These are phyloP conservation scores for Starmerella sp. DNA, from an alignment of 805 yeast species.

Conservation along the genomic window DNA sequence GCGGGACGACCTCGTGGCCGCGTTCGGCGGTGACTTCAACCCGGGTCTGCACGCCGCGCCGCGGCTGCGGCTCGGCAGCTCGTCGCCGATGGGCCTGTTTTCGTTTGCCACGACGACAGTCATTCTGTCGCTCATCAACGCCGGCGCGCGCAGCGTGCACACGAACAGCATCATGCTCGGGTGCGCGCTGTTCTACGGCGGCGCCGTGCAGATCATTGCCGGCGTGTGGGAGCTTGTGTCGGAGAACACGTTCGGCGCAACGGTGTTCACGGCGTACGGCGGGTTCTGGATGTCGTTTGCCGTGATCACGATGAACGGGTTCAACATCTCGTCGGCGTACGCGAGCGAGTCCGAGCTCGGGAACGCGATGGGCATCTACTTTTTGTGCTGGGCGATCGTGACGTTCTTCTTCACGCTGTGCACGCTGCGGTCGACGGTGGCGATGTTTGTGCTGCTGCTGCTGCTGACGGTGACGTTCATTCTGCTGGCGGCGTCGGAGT, in stretches of 20 bases:
- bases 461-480: slow-evolving; percentile 44
- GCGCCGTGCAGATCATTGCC: slow-evolving; percentile 49
- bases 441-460: slow-evolving; percentile 48
- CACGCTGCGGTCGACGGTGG: slow-evolving; percentile 54
- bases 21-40: slow-evolving; percentile 50
- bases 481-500: slow-evolving; percentile 42
- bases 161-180: slow-evolving; percentile 48
- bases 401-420: slow-evolving; percentile 43
- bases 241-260: slow-evolving; percentile 57
- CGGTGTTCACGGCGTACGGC: slow-evolving; percentile 36
- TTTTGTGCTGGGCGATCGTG: slow-evolving; percentile 54
- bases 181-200: slow-evolving; percentile 53
- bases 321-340: slow-evolving; percentile 39
- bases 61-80: slow-evolving; percentile 44
- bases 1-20: slow-evolving; percentile 42
- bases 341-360: slow-evolving; percentile 25
- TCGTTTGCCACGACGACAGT: slow-evolving; percentile 55
- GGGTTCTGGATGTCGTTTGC: slow-evolving; percentile 60
- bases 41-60: slow-evolving; percentile 35
- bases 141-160: slow-evolving; percentile 47
- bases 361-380: slow-evolving; percentile 48
- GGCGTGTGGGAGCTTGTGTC: slow-evolving; percentile 58
- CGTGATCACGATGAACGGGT: slow-evolving; percentile 42
- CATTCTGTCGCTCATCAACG: slow-evolving; percentile 43
- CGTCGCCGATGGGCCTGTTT: slow-evolving; percentile 52